Evolutionary conservation across 2,329 filamentous ascomycete genomes (phyloP).

Genomic region (Epichloe bromicola): DNA sequence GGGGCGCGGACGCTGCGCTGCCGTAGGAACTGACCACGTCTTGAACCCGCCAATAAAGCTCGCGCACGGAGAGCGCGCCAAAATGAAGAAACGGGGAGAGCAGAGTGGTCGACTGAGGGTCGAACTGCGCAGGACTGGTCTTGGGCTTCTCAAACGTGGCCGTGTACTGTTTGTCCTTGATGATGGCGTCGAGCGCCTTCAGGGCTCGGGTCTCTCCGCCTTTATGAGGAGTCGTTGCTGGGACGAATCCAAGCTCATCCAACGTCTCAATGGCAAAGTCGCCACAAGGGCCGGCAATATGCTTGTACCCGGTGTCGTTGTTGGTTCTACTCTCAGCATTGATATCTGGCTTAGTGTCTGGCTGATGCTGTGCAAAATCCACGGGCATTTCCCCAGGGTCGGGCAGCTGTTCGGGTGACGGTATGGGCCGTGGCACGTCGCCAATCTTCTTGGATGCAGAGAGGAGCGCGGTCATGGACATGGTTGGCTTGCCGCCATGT

Average conservation of each 20-base stretch:
- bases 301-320: slow-evolving; percentile 43
- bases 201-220: slow-evolving; percentile 60
- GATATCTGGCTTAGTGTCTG: slow-evolving; percentile 40
- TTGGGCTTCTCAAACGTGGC: slow-evolving; percentile 66
- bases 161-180: slow-evolving; percentile 51
- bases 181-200: slow-evolving; percentile 41
- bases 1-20: slow-evolving; percentile 48
- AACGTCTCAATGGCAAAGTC: slow-evolving; percentile 62
- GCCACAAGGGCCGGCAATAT: slow-evolving; percentile 51
- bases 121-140: slow-evolving; percentile 61
- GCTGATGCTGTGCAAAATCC: slow-evolving; percentile 42
- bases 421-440: slow-evolving; percentile 45
- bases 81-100: slow-evolving; percentile 66
- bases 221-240: slow-evolving; percentile 51
- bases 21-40: slow-evolving; percentile 46
- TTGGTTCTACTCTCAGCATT: slow-evolving; percentile 42
- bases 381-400: slow-evolving; percentile 51
- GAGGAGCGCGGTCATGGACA: slow-evolving; percentile 58
- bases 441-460: slow-evolving; percentile 50
- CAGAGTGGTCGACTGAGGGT: slow-evolving; percentile 59
- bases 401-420: slow-evolving; percentile 45
- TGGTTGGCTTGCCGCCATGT: slow-evolving; percentile 57
- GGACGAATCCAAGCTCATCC: slow-evolving; percentile 54
- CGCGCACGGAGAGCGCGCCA: slow-evolving; percentile 53
- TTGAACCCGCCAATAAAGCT: slow-evolving; percentile 61